A percentile compares a stretch with the other conserved stretches of the same genome.
Evolutionary conservation across 2,329 filamentous ascomycete genomes (phyloP).

Genomic region (Monosporascus sp.): DNA sequence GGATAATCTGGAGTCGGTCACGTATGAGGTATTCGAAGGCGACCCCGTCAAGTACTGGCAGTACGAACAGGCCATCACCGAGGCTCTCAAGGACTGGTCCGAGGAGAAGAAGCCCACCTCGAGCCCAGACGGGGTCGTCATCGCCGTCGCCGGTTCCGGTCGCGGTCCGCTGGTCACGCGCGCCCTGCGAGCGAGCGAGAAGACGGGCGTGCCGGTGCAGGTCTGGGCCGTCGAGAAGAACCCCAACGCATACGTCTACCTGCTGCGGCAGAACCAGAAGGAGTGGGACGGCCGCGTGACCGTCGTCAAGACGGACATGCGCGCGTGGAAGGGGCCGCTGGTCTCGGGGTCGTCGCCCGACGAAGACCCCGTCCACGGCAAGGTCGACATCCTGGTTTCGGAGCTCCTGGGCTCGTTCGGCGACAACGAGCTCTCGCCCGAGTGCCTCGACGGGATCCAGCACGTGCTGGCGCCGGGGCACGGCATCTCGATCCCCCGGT

Average conservation of each 20-base stretch:
- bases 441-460: slow-evolving; percentile 94
- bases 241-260: slow-evolving; percentile 90
- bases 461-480: slow-evolving; percentile 72
- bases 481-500: slow-evolving; percentile 89
- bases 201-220: slow-evolving; percentile 71
- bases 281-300: slow-evolving; percentile 79
- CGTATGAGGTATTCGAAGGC: slow-evolving; percentile 97
- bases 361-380: slow-evolving; percentile 46
- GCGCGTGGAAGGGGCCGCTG: slow-evolving; percentile 82
- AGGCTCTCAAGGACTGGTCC: slow-evolving; percentile 77
- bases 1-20: slow-evolving; percentile 94
- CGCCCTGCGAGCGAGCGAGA: slow-evolving; percentile 72
- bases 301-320: slow-evolving; percentile 95
- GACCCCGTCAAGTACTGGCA: slow-evolving; percentile 97
- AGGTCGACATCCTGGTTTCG: slow-evolving; percentile 88
- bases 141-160: slow-evolving; percentile 90
- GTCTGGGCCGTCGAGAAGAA: slow-evolving; percentile 97
- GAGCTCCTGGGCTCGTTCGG: slow-evolving; percentile 93
- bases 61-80: slow-evolving; percentile 80
- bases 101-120: slow-evolving; percentile 67
- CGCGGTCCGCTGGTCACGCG: slow-evolving; percentile 88
- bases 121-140: slow-evolving; percentile 62
- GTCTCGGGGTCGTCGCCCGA: slow-evolving; percentile 34
- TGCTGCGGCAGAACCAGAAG: slow-evolving; percentile 77
- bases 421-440: slow-evolving; percentile 94